A percentile compares a stretch with the other conserved stretches of the same genome.
phyloP scores from a whole-genome alignment of 139 green algal species.

The Chlamydomonas sp. region DNA sequence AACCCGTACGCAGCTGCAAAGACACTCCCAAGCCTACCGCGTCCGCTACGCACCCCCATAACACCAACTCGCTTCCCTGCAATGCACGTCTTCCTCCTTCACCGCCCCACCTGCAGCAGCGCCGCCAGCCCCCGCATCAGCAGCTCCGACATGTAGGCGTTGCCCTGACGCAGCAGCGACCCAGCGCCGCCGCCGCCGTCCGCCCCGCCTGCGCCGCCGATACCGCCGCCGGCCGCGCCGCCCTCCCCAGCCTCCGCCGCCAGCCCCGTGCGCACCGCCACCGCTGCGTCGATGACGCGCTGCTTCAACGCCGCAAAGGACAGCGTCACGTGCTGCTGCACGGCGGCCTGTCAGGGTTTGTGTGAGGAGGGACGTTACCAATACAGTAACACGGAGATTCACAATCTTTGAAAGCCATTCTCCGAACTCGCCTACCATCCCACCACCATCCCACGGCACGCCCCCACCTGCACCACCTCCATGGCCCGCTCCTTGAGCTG shows the following conservation, averaged over 20 bases:
- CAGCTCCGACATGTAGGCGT: slow-evolving; percentile 50
- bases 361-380: no score
- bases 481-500: slow-evolving; percentile 58
- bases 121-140: slow-evolving; percentile 57
- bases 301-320: slow-evolving; percentile 64
- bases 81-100: not conserved
- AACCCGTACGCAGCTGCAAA: not conserved
- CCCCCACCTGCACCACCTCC: slow-evolving; percentile 48
- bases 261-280: slow-evolving; percentile 9
- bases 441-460: not conserved
- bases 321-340: slow-evolving; percentile 70
- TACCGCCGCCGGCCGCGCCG: not conserved
- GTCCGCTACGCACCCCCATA: not conserved
- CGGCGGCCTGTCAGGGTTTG: slow-evolving; percentile 21
- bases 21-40: no score
- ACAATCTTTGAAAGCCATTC: no score
- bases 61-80: not conserved
- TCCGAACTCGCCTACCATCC: not conserved
- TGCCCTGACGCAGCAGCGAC: slow-evolving; percentile 46
- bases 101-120: slow-evolving; percentile 54
- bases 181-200: not conserved
- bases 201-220: not conserved
- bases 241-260: not conserved
- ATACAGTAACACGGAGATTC: no score
- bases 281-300: slow-evolving; percentile 31